Conservation (phyloP, 73 alveolate genomes). For the Tetrahymena thermophila region DNA sequence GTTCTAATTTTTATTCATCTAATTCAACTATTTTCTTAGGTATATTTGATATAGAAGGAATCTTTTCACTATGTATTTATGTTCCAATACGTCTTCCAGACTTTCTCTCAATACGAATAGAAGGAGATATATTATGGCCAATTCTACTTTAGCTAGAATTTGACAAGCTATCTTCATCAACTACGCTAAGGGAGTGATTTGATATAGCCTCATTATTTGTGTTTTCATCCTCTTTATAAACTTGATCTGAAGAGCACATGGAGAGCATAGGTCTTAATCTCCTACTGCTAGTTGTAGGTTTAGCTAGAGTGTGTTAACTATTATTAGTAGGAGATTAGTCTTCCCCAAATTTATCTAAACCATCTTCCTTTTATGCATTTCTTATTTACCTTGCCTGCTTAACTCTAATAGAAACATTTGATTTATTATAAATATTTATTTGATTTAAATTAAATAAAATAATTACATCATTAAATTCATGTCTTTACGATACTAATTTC, state of each 20-base stretch:
- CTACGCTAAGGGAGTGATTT: neutral
- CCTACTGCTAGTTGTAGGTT: neutral
- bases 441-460: neutral
- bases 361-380: neutral
- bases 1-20: neutral
- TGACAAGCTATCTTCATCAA: neutral
- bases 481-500: neutral
- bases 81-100: neutral
- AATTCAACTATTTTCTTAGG: neutral
- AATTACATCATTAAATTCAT: neutral
- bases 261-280: neutral
- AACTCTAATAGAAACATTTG: neutral
- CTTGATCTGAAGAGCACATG: neutral
- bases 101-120: neutral
- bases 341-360: neutral
- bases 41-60: neutral
- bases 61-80: neutral
- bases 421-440: neutral
- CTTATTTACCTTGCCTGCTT: neutral
- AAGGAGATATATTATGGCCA: neutral
- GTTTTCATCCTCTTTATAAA: neutral
- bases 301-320: neutral
- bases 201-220: neutral
- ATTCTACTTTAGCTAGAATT: neutral
- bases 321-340: neutral